Percentiles rank a stretch among this genome's conserved stretches.
Evolutionary conservation across 345 rosid species (phyloP).

Genomic region (Carallia brachiata): DNA sequence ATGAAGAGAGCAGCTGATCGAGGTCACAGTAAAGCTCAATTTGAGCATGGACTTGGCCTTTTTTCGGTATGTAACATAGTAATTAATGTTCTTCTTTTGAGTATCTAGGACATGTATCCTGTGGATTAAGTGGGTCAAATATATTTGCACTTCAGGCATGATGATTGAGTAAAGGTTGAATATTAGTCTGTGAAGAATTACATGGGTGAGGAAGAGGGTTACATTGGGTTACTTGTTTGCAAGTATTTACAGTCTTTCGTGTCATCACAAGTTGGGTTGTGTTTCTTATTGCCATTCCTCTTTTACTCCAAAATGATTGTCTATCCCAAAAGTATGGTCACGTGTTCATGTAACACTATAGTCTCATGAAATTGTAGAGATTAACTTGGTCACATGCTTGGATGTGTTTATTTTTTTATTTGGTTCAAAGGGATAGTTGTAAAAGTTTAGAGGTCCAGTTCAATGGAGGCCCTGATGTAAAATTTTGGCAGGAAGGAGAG

Average conservation of each 20-base stretch:
- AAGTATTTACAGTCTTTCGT: too few relatives aligned
- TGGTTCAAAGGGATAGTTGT: background rate
- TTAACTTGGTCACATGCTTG: too few relatives aligned
- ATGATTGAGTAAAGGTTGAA: background rate
- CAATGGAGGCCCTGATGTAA: conserved; percentile 13
- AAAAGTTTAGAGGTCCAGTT: background rate
- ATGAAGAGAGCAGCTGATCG: conserved; percentile 92
- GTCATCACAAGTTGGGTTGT: background rate
- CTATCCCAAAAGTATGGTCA: too few relatives aligned
- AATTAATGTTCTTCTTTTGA: conserved; percentile 2
- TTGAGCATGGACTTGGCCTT: conserved; percentile 79
- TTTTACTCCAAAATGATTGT: too few relatives aligned
- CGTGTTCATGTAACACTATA: too few relatives aligned
- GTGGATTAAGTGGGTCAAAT: background rate
- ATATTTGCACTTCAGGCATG: background rate
- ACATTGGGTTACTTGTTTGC: background rate
- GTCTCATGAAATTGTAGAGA: too few relatives aligned
- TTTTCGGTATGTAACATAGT: conserved; percentile 55
- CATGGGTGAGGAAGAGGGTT: background rate
- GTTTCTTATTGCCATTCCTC: background rate
- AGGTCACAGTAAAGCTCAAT: conserved; percentile 86
- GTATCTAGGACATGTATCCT: background rate
- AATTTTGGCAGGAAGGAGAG: conserved; percentile 64
- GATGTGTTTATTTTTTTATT: background rate
- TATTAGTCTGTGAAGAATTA: too few relatives aligned